Evolutionary conservation across 306 rosid genomes (phyloP), one percentile per base, ranked within the genome.

Genomic region (Fragaria vesca): DNA sequence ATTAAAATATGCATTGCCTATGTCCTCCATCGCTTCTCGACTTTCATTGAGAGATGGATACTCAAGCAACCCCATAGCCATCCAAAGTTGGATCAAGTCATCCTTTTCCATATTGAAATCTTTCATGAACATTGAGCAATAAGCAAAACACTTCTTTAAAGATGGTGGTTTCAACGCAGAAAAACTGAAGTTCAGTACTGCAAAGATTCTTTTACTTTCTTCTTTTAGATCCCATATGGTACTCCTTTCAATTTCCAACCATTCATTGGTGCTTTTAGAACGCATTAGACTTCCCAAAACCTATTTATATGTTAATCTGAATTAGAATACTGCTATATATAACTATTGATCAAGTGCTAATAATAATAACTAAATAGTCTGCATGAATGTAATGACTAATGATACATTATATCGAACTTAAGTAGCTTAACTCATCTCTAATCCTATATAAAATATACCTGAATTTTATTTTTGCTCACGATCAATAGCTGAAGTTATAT

Each of bases 31-130:
- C 21, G 2, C 63, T 57, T 10, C 28, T 43, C 2, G 46, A 57
- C 0, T 9, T n/a, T 9, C 30, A 0, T 21, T 9, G 30, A 1
- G 63, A 57, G 63, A 57, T 2, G 30, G 10, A 57, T 7, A 8
- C 63, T 57, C 30, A 0, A 57, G 63, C 63, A 57, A 57, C 63
- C 63, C 30, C 63, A 57, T 8, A 21, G 63, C 63, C 63, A 57
- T 57, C 63, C 63, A 57, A 57, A n/a, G 32, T n/a, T 57, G 63
- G 63, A 57, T 57, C 63, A 57, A 57, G 63, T 57, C 63, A 57
- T 57, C 1, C 63, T 57, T 57, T 57, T 57, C 63, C 63, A 57
- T 57, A 57, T 57, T 21, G 30, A 57, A n/a, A 57, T 9, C 63
- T 21, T 57, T 21, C 5, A 0, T 3, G 30, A 57, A 57, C 13